Percentiles rank a stretch among this genome's conserved stretches.
phyloP scores from a whole-genome alignment of 768 basidiomycete genomes.

The Mycena sanguinolenta region DNA sequence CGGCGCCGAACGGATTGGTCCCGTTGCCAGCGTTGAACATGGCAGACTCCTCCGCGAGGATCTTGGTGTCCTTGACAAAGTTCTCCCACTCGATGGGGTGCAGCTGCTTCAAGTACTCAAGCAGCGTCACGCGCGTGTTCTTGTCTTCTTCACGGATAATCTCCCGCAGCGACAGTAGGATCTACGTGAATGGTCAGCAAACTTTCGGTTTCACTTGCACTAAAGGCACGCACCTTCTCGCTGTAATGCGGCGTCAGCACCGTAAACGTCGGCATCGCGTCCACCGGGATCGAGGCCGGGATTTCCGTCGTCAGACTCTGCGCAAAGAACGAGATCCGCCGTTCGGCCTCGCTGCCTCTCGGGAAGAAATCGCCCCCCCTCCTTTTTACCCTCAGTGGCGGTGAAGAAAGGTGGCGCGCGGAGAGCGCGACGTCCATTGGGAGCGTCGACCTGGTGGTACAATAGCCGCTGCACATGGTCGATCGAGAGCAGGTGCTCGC shows the following conservation, averaged over 20 bases:
- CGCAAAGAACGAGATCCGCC: constrained; percentile 98
- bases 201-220: background rate
- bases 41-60: constrained; percentile 94
- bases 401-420: constrained; percentile 99
- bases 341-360: constrained; percentile 92
- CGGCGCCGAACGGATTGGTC: constrained; percentile 65
- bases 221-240: constrained; percentile 78
- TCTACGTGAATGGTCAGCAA: constrained; percentile 58
- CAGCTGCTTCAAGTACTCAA: constrained; percentile 98
- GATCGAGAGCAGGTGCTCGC: constrained; percentile 98
- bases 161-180: constrained; percentile 94
- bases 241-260: constrained; percentile 98
- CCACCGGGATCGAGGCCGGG: constrained; percentile 93
- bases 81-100: constrained; percentile 99
- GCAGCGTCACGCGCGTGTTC: constrained; percentile 94
- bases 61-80: constrained; percentile 99
- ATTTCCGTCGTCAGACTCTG: constrained; percentile 95
- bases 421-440: constrained; percentile 75
- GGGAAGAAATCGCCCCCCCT: constrained; percentile 93
- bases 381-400: constrained; percentile 92
- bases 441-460: constrained; percentile 91
- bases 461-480: constrained; percentile 98
- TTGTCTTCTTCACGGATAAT: constrained; percentile 99
- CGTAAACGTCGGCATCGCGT: constrained; percentile 99
- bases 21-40: constrained; percentile 73